A percentile compares a stretch with the other conserved stretches of the same genome.
These are phyloP conservation scores for Puccinia triticina DNA, from an alignment of 1,284 basidiomycete genomes.

Conservation along the genomic window DNA sequence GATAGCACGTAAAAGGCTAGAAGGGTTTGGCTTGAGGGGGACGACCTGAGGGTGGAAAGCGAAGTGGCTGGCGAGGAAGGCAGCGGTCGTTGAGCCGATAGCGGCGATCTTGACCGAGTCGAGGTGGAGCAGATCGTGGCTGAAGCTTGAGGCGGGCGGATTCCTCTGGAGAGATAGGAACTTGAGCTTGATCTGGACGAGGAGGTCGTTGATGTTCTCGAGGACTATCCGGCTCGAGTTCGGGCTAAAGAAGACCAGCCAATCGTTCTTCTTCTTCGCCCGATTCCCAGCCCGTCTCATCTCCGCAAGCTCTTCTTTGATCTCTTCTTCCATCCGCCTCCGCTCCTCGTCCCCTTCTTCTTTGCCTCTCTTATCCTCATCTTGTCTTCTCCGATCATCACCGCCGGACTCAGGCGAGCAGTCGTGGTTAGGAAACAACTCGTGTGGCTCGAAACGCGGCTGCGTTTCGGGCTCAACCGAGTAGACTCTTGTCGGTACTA, in stretches of 20 bases:
- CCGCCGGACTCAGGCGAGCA: not conserved
- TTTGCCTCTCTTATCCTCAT: not conserved
- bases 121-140: too few relatives aligned
- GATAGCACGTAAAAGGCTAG: too few relatives aligned
- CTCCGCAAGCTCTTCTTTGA: not conserved
- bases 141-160: not conserved
- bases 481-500: not conserved
- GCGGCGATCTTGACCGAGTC: too few relatives aligned
- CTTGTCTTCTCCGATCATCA: not conserved
- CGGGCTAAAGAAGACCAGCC: slow-evolving; percentile 20
- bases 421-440: not conserved
- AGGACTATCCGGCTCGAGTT: not conserved
- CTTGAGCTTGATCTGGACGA: not conserved
- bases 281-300: not conserved
- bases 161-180: not conserved
- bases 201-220: slow-evolving; percentile 1
- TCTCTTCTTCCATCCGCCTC: not conserved
- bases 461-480: not conserved
- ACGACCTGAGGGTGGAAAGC: too few relatives aligned
- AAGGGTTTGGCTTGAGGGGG: too few relatives aligned
- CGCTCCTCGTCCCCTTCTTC: not conserved
- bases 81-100: too few relatives aligned
- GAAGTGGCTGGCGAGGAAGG: too few relatives aligned
- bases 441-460: not conserved
- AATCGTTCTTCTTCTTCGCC: not conserved